Percentiles rank a stretch among this genome's conserved stretches.
Evolutionary conservation across 441 rosid species (phyloP).

Genomic region (Breynia disticha): DNA sequence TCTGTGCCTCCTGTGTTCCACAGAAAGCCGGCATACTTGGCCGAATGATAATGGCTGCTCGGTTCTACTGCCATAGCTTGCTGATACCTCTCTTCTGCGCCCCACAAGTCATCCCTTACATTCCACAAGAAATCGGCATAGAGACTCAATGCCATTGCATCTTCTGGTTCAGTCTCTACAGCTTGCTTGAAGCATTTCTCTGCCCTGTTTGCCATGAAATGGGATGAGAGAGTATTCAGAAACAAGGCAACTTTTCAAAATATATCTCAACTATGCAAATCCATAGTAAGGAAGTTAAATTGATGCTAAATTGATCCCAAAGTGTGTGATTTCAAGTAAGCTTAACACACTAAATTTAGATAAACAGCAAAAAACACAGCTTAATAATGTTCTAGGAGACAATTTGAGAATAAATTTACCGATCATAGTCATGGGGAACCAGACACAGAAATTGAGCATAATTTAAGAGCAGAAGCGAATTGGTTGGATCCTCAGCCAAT

Average conservation of each 20-base stretch:
- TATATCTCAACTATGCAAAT: neutral
- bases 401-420: conserved; percentile 24
- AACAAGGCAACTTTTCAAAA: neutral
- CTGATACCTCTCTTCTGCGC: conserved; percentile 63
- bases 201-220: conserved; percentile 36
- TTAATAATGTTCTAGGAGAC: neutral
- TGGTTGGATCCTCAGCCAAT: conserved; percentile 51
- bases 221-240: neutral
- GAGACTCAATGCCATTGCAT: conserved; percentile 47
- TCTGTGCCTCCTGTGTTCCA: conserved; percentile 76
- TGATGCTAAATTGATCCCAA: too few relatives aligned
- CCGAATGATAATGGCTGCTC: conserved; percentile 35
- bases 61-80: conserved; percentile 58
- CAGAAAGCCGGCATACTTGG: conserved; percentile 65
- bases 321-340: too few relatives aligned
- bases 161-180: conserved; percentile 38
- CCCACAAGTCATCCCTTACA: conserved; percentile 55
- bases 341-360: too few relatives aligned
- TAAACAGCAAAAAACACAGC: too few relatives aligned
- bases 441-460: conserved; percentile 68
- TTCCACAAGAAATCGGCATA: conserved; percentile 71
- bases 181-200: conserved; percentile 74
- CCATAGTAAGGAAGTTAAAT: too few relatives aligned
- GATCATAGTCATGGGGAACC: conserved; percentile 46
- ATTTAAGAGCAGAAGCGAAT: conserved; percentile 50